A percentile compares a stretch with the other conserved stretches of the same genome.
Evolutionary conservation across 1,284 basidiomycete species (phyloP).

Genomic region (Rhizoctonia solani): DNA sequence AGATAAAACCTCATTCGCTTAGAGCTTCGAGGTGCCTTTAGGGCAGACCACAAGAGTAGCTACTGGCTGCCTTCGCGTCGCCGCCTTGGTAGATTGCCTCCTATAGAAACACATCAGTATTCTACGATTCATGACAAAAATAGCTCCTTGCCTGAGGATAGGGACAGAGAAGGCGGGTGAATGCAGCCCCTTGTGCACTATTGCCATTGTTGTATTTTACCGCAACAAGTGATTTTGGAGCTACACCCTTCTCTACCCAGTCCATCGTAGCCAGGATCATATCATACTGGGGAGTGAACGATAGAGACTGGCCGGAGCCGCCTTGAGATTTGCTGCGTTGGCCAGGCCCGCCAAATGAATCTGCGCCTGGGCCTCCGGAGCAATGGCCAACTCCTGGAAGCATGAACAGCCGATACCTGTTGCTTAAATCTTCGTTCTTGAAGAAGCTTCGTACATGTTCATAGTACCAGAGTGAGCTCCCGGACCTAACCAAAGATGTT

Average conservation of each 20-base stretch:
- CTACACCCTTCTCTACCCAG: conserved; percentile 19
- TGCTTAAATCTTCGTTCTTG: conserved; percentile 8
- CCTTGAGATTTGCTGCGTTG: conserved; percentile 11
- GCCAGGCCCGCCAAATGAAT: conserved; percentile 8
- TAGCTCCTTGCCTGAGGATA: conserved; percentile 12
- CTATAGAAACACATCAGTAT: neutral
- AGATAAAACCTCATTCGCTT: neutral
- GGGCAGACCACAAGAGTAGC: neutral
- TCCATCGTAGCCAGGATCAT: conserved; percentile 22
- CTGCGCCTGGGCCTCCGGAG: conserved; percentile 20
- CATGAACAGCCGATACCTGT: conserved; percentile 23
- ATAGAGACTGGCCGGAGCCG: neutral
- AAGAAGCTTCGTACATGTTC: conserved; percentile 22
- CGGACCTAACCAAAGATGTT: neutral
- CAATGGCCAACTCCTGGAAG: conserved; percentile 20
- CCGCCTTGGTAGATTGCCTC: neutral
- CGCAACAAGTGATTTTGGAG: conserved; percentile 11
- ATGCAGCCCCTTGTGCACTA: neutral
- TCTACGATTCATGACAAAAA: neutral
- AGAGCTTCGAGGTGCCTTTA: neutral
- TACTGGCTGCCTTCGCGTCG: neutral
- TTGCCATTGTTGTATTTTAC: conserved; percentile 13
- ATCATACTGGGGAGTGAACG: conserved; percentile 16
- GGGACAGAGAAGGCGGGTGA: conserved; percentile 24
- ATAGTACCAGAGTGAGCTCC: conserved; percentile 29